A percentile compares a stretch with the other conserved stretches of the same genome.
Conservation (phyloP, 768 basidiomycete genomes). For the Suillus americanus region DNA sequence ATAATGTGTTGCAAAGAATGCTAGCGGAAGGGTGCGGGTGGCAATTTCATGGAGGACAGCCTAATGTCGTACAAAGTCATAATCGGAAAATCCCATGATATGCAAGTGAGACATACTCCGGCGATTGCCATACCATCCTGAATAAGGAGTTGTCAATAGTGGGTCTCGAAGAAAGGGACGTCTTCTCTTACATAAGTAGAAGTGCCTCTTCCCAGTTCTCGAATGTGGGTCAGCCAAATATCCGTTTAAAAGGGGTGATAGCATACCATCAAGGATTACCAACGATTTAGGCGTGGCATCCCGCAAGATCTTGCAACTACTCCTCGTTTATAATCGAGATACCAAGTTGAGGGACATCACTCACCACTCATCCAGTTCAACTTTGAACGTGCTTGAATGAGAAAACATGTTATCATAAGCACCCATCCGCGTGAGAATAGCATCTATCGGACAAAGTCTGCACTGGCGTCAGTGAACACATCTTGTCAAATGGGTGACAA, state of each 20-base stretch:
- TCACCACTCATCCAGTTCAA: slow-evolving; percentile 96
- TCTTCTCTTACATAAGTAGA: slow-evolving; percentile 74
- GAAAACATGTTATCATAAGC: slow-evolving; percentile 98
- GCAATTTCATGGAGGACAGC: slow-evolving; percentile 94
- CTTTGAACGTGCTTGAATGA: slow-evolving; percentile 95
- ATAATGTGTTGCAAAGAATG: slow-evolving; percentile 98
- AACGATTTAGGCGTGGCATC: slow-evolving; percentile 93
- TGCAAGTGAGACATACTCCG: slow-evolving; percentile 47
- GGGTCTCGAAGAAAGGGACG: not conserved
- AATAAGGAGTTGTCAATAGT: slow-evolving; percentile 1
- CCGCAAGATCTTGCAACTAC: slow-evolving; percentile 87
- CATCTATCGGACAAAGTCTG: slow-evolving; percentile 86
- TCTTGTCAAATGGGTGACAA: not conserved
- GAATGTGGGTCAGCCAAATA: not conserved
- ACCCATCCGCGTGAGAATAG: slow-evolving; percentile 96
- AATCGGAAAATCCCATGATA: slow-evolving; percentile 8
- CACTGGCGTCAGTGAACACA: slow-evolving; percentile 8
- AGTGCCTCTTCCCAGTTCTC: slow-evolving; percentile 93
- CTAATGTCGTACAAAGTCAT: slow-evolving; percentile 32
- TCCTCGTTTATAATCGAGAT: not conserved
- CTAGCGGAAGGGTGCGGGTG: slow-evolving; percentile 85
- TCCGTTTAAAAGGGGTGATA: slow-evolving; percentile 12
- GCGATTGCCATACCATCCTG: slow-evolving; percentile 99
- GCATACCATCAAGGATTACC: slow-evolving; percentile 89
- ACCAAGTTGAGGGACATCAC: slow-evolving; percentile 7